A percentile compares a stretch with the other conserved stretches of the same genome.
Conservation (phyloP, 805 yeast genomes). For the Candida sakaeoensis region DNA sequence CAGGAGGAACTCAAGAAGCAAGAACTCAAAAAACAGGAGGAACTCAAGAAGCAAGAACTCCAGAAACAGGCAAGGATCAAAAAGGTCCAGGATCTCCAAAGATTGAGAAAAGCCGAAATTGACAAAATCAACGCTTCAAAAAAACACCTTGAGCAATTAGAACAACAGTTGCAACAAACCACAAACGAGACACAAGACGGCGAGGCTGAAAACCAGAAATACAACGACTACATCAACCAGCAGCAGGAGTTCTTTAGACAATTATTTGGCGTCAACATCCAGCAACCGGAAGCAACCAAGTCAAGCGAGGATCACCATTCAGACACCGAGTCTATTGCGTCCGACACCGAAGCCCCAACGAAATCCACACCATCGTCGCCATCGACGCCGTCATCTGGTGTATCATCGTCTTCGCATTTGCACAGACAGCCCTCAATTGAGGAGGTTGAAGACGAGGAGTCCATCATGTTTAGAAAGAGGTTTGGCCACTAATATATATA, state of each 20-base stretch:
- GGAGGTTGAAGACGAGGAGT: slow-evolving; percentile 35
- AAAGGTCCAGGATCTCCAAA: slow-evolving; percentile 5
- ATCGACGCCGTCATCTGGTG: not conserved
- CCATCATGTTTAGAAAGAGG: slow-evolving; percentile 37
- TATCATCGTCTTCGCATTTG: slow-evolving; percentile 2
- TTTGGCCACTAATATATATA: slow-evolving; percentile 20
- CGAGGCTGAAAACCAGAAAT: slow-evolving; percentile 7
- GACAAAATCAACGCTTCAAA: slow-evolving; percentile 8
- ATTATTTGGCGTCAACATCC: slow-evolving; percentile 16
- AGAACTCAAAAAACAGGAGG: too few relatives aligned
- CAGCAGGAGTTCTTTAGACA: slow-evolving; percentile 25
- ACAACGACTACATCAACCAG: slow-evolving; percentile 12
- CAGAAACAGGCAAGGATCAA: slow-evolving; percentile 5
- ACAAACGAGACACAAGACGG: not conserved
- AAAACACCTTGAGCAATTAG: slow-evolving; percentile 6
- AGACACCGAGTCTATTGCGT: slow-evolving; percentile 3
- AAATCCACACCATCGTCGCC: slow-evolving; percentile 4
- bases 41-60: slow-evolving; percentile 7
- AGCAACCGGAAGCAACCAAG: too few relatives aligned
- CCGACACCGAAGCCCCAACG: slow-evolving; percentile 6
- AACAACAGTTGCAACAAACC: slow-evolving; percentile 2
- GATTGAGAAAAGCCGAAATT: slow-evolving; percentile 7
- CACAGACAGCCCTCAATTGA: slow-evolving; percentile 23
- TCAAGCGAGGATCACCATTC: too few relatives aligned
- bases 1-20: slow-evolving; percentile 5